Conservation (phyloP, 2,329 filamentous ascomycete genomes). For the Epichloe aotearoae region DNA sequence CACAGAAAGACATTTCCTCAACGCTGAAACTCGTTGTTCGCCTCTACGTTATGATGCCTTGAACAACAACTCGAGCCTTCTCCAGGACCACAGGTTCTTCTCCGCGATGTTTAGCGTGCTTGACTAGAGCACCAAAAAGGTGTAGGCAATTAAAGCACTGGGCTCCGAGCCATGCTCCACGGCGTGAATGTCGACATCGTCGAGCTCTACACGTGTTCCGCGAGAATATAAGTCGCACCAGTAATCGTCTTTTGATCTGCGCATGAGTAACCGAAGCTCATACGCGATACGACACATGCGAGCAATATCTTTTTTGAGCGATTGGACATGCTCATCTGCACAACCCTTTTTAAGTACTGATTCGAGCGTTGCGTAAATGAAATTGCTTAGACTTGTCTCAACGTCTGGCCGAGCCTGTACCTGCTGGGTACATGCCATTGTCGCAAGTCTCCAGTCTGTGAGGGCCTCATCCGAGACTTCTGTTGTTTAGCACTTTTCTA, state of each 20-base stretch:
- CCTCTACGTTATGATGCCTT: not conserved
- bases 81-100: not conserved
- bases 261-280: not conserved
- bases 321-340: not conserved
- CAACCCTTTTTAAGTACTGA: not conserved
- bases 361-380: not conserved
- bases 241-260: not conserved
- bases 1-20: not conserved
- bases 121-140: not conserved
- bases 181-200: not conserved
- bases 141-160: not conserved
- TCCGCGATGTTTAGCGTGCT: not conserved
- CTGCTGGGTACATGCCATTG: not conserved
- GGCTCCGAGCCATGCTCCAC: not conserved
- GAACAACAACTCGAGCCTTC: not conserved
- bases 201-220: not conserved
- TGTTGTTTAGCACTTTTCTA: too few species aligned
- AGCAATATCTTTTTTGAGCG: not conserved
- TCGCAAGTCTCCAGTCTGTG: not conserved
- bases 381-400: not conserved
- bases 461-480: not conserved
- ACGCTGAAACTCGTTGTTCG: too few species aligned
- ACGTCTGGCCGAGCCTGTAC: not conserved
- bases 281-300: not conserved
- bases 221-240: not conserved